Evolutionary conservation across 1,284 basidiomycete genomes (phyloP), one percentile per base, ranked within the genome.

Genomic region (Albatrellus sp.): DNA sequence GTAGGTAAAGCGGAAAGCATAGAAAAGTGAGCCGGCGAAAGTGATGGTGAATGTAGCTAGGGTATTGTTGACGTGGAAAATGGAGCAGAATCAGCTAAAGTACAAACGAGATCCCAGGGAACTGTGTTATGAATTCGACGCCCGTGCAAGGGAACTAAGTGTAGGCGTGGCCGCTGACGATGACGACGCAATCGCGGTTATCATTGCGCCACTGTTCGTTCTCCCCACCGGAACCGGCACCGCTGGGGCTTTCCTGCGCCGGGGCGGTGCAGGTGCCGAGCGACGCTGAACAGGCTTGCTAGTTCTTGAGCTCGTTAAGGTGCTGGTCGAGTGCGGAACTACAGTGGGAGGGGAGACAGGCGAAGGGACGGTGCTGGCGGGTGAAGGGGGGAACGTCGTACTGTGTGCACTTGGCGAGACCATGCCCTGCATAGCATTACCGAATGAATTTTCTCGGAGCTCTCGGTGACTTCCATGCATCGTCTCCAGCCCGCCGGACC

Each of bases 241-340:
- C 12, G 80, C 76, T 39, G 80, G 79, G 1, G 80, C 73, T 51
- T 78, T 80, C 51, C 80, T 66, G 36, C 80, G 64, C 52, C 73
- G 74, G 31, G 55, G 55, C 11, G 78, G 76, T 19, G 75, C 66
- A 7, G 79, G 78, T 0, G 72, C 65, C 2, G 65, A 56, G 36
- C 69, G 58, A 36, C 70, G 44, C 37, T n/a, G n/a, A n/a, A n/a
- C n/a, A n/a, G n/a, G n/a, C n/a, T n/a, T n/a, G n/a, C n/a, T n/a
- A n/a, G n/a, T n/a, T n/a, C 48, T 42, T 6, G 29, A 48, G 28
- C 29, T 14, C n/a, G n/a, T 17, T 10, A 40, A 46, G 28, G 36
- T n/a, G n/a, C n/a, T n/a, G n/a, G n/a, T 16, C 34, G 36, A 37
- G 20, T 10, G 24, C 7, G 24, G 24, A 24, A 7, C 24, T 24